Evolutionary conservation across 352 stramenopile species (phyloP).

Genomic region (Phytophthora cactorum): DNA sequence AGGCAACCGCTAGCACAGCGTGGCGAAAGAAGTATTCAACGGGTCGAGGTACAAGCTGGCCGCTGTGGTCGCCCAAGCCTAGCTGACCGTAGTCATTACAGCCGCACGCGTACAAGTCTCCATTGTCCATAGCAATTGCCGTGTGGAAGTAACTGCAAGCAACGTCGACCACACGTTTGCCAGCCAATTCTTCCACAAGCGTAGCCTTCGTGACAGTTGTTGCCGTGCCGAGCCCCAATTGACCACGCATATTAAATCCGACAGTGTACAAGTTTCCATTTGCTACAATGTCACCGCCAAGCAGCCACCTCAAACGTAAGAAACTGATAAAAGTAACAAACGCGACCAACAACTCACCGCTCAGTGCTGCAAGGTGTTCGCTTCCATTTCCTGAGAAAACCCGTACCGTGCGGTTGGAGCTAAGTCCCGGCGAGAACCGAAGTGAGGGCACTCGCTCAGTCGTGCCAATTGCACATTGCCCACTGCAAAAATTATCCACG

Average conservation of each 20-base stretch:
- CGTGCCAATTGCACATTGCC: slow-evolving; percentile 90
- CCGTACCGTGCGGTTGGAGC: slow-evolving; percentile 63
- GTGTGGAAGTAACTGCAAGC: slow-evolving; percentile 95
- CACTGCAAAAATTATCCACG: slow-evolving; percentile 45
- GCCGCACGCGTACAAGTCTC: slow-evolving; percentile 87
- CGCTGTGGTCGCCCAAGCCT: slow-evolving; percentile 68
- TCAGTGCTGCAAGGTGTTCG: slow-evolving; percentile 90
- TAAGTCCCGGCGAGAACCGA: slow-evolving; percentile 57
- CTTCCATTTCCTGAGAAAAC: slow-evolving; percentile 93
- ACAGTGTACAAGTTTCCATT: slow-evolving; percentile 88
- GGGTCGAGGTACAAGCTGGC: slow-evolving; percentile 68
- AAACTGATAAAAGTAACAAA: background rate
- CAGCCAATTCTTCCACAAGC: slow-evolving; percentile 47
- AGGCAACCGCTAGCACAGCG: slow-evolving; percentile 78
- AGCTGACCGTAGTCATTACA: slow-evolving; percentile 95
- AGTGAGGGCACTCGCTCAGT: slow-evolving; percentile 70
- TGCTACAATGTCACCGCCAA: slow-evolving; percentile 34
- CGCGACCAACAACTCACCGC: slow-evolving; percentile 41
- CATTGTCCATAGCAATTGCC: slow-evolving; percentile 76
- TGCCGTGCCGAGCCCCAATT: slow-evolving; percentile 87
- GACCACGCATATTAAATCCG: slow-evolving; percentile 92
- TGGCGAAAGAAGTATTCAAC: slow-evolving; percentile 57
- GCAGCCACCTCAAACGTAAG: background rate
- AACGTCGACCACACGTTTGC: slow-evolving; percentile 75
- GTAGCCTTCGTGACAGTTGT: slow-evolving; percentile 62